Conservation (phyloP, 306 rosid species). For the Vigna angularis region DNA sequence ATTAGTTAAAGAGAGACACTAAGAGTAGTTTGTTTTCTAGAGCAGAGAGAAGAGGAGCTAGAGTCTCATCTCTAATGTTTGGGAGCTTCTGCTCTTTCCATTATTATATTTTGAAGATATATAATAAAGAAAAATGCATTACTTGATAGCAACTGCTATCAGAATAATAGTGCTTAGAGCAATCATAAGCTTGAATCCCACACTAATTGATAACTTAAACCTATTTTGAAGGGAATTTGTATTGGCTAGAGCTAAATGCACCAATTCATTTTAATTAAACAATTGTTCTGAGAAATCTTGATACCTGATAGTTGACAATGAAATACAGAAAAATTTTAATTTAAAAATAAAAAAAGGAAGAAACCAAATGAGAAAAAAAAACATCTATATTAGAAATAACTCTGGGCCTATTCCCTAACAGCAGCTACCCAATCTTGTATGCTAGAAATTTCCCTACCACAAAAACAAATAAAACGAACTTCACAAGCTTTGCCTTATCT, state of each 20-base stretch:
- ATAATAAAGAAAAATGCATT: no score
- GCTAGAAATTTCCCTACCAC: slow-evolving; percentile 25
- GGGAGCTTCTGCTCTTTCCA: no score
- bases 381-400: slow-evolving; percentile 20
- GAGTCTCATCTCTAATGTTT: no score
- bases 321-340: not conserved
- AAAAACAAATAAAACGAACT: slow-evolving; percentile 23
- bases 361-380: not conserved
- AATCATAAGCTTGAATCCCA: slow-evolving; percentile 22
- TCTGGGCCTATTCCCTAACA: slow-evolving; percentile 20
- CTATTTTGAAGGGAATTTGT: slow-evolving; percentile 4
- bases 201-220: slow-evolving; percentile 9
- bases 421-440: slow-evolving; percentile 22
- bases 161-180: slow-evolving; percentile 20
- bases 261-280: not conserved
- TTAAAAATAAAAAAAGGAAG: no score
- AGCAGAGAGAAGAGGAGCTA: no score
- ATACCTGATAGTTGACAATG: slow-evolving; percentile 10
- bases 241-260: not conserved
- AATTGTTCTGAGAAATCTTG: slow-evolving; percentile 17
- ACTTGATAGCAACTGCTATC: no score
- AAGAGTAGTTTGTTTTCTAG: no score
- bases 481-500: slow-evolving; percentile 19
- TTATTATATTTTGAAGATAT: no score
- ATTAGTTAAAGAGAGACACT: no score